Evolutionary conservation across 2,329 filamentous ascomycete species (phyloP), one percentile per base, ranked within the genome.

Genomic region (Stylonectria norvegica): DNA sequence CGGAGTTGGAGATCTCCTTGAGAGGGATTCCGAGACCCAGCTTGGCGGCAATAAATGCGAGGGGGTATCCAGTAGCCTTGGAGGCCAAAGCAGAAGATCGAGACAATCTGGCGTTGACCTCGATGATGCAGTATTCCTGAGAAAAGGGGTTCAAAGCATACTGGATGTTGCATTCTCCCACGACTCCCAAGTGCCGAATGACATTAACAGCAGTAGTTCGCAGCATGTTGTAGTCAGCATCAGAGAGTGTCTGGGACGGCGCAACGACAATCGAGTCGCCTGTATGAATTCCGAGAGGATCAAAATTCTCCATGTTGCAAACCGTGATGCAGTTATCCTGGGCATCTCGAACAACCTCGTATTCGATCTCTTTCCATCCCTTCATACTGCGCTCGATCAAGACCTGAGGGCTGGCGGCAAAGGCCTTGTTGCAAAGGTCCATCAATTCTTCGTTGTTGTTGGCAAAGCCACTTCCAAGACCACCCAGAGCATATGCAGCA

Each of bases 251-350:
- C 68, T 97, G 93, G 4, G 91, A 97, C 28, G 93, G 93, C 7
- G 93, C 93, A 33, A 98, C 93, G 37, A 98, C 93, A 52, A 98
- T 96, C 10, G 91, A 97, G 63, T 98, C 93, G 65, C 93, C 93
- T 3, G 93, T 98, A 62, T 97, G 93, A 49, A 97, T 97, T 58
- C 93, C 93, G 2, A 98, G 82, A 40, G 93, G 93, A 65, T 98
- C 93, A 60, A 98, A 98, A 71, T 98, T 98, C 72, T 98, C 93
- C 93, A 98, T 97, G 73, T 98, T 98, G 68, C 93, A 98, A 47
- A 98, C 93, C 5, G 93, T 98, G 63, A 98, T 97, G 65, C 93
- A 98, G 76, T 97, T 97, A 71, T 98, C 90, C 56, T 89, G 83
- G 42, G 83, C 86, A 72, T 97, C 93, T 59, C 93, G 85, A 28